A percentile compares a stretch with the other conserved stretches of the same genome.
These are phyloP conservation scores for Aureobasidium sp. DNA, from an alignment of 2,329 filamentous ascomycete species.

Conservation along the genomic window DNA sequence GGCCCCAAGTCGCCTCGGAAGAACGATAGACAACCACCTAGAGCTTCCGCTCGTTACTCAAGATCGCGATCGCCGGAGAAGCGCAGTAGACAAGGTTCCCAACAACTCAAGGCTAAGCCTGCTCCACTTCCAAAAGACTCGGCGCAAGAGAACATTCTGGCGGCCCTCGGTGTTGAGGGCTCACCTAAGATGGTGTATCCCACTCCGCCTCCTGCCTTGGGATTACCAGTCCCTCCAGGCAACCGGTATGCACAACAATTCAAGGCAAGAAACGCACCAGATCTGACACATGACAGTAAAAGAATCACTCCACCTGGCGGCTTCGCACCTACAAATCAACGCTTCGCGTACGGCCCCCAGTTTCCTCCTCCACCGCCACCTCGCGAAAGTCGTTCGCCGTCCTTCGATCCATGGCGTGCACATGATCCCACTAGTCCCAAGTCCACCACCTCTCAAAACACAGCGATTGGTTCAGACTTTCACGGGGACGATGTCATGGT, in stretches of 20 bases:
- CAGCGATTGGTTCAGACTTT: constrained; percentile 22
- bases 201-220: constrained; percentile 32
- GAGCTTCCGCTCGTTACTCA: constrained; percentile 20
- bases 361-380: constrained; percentile 19
- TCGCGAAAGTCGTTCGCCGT: constrained; percentile 18
- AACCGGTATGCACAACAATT: constrained; percentile 3
- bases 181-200: constrained; percentile 32
- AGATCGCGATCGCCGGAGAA: constrained; percentile 21
- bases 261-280: not conserved
- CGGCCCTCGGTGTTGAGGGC: constrained; percentile 31
- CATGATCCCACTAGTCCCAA: constrained; percentile 15
- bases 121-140: constrained; percentile 20
- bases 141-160: constrained; percentile 31
- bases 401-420: constrained; percentile 18
- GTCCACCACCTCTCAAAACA: constrained; percentile 21
- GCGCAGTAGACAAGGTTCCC: constrained; percentile 11
- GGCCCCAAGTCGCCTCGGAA: constrained; percentile 5
- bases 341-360: constrained; percentile 15
- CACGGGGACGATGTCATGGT: constrained; percentile 17
- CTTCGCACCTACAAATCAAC: not conserved
- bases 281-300: not conserved
- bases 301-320: not conserved
- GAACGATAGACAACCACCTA: constrained; percentile 16
- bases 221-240: constrained; percentile 24
- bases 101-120: constrained; percentile 17